Base-by-base conservation (phyloP, 2,329 filamentous ascomycete species). In the Aspergillus neoniger region DNA sequence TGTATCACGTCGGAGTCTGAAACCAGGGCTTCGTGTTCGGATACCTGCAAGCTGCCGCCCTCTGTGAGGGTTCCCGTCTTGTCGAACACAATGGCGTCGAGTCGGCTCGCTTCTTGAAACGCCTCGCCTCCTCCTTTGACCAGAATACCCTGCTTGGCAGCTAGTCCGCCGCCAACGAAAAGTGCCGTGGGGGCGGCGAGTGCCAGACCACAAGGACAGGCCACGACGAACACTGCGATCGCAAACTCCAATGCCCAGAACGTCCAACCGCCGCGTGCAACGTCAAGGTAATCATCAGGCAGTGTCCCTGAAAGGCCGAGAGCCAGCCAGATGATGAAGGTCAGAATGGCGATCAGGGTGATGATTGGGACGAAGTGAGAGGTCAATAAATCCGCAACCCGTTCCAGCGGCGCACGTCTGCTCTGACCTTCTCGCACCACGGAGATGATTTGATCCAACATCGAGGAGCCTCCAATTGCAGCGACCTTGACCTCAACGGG, bases 161-260 rank as follows among this genome's bases (percentile, higher is more conserved):
- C 91, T 17, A 95, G 79, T 1, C 91, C 91, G 38, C 90, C 88
- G 2, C 91, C 91, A 9, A 95, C 91, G 65, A 94, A 94, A 36
- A 96, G 76, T n/a, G 91, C 91, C 0, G 91, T 96, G 1, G 91
- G 91, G 0, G 91, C 91, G n/a, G 91, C 91, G 7, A 96, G 85
- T 1, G 89, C 91, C 14, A 96, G 83, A 2, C 91, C 91, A 69
- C 91, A 96, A 1, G 91, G 91, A 70, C 91, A 96, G 2, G 91
- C 91, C 28, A 96, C 88, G 36, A 96, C 91, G 67, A 96, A 95
- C 12, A 95, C 91, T 6, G 91, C 86, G 67, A 96, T 94, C 15
- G 91, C 90, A 69, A 88, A 88, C 55, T 86, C 81, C 55, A 88
- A 70, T 8, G 83, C 83, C 77, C 80, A 82, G 60, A 81, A 79